A percentile compares a stretch with the other conserved stretches of the same genome.
phyloP scores from a whole-genome alignment of 1,284 basidiomycete species.

The Boletus semigastroideus region DNA sequence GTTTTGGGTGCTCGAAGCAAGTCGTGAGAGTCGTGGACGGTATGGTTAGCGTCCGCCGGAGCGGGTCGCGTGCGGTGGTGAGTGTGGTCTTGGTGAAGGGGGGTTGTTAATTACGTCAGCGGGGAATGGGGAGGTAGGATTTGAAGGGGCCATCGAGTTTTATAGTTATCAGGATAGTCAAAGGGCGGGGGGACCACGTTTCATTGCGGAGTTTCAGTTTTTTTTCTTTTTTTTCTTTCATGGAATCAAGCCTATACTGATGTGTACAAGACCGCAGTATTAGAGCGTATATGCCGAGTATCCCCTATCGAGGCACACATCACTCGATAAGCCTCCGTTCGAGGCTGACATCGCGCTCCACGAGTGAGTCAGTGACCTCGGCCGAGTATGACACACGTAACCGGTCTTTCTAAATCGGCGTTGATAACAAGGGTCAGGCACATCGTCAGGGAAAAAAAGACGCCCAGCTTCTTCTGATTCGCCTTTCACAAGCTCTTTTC shows the following conservation, averaged over 20 bases:
- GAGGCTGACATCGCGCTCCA: constrained; percentile 6
- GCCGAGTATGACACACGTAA: constrained; percentile 6
- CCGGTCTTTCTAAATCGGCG: background rate
- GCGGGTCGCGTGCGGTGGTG: constrained; percentile 7
- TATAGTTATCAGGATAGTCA: background rate
- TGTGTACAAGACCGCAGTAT: background rate
- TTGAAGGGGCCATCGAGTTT: background rate
- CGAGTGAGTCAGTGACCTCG: constrained; percentile 1
- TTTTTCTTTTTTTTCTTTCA: too few relatives aligned
- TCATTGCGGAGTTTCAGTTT: background rate
- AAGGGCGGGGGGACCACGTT: background rate
- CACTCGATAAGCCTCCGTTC: background rate
- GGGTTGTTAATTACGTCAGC: constrained; percentile 15
- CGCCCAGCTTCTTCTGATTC: background rate
- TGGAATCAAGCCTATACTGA: background rate
- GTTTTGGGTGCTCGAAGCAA: background rate
- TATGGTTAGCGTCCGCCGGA: background rate
- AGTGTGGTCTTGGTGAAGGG: background rate
- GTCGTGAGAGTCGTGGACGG: constrained; percentile 8
- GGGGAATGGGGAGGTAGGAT: background rate
- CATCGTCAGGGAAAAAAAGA: background rate
- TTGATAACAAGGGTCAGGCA: background rate
- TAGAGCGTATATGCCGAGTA: background rate
- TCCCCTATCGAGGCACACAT: constrained; percentile 2
- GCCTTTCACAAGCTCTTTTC: too few relatives aligned